These are phyloP conservation scores for Lactarius psammicola DNA, from an alignment of 768 basidiomycete genomes.

Conservation along the genomic window DNA sequence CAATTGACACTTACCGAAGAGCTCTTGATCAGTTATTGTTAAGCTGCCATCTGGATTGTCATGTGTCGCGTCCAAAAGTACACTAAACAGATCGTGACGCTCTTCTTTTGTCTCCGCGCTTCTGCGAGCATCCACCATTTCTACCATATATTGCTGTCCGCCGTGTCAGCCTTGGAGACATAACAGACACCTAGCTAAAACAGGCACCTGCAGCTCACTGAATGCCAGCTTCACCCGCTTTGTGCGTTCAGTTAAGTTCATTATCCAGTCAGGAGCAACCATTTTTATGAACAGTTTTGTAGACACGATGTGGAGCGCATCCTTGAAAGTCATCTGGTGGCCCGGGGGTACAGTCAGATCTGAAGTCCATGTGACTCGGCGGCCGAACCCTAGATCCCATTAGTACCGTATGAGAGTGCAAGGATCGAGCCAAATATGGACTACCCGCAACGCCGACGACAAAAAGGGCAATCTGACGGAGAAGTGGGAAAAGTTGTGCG, in stretches of 20 bases:
- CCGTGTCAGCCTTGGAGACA: background rate
- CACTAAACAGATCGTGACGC: slow-evolving; percentile 32
- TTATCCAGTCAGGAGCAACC: slow-evolving; percentile 41
- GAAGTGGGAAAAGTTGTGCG: background rate
- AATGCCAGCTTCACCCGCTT: slow-evolving; percentile 40
- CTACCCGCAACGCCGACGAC: slow-evolving; percentile 51
- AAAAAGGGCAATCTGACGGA: slow-evolving; percentile 49
- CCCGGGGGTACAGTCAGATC: slow-evolving; percentile 42
- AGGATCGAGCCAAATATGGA: background rate
- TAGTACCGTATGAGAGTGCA: background rate
- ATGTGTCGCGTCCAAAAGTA: slow-evolving; percentile 15
- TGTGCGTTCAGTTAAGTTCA: slow-evolving; percentile 39
- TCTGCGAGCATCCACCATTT: slow-evolving; percentile 31
- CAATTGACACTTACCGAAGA: slow-evolving; percentile 26
- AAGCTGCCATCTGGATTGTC: slow-evolving; percentile 19
- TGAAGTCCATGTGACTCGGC: slow-evolving; percentile 49
- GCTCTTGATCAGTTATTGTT: slow-evolving; percentile 29
- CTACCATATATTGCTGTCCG: slow-evolving; percentile 32
- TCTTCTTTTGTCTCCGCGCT: slow-evolving; percentile 27
- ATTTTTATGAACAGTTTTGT: slow-evolving; percentile 41
- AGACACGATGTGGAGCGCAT: slow-evolving; percentile 47
- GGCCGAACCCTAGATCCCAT: slow-evolving; percentile 44
- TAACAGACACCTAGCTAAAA: background rate
- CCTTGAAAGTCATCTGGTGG: slow-evolving; percentile 49
- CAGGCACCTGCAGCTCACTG: slow-evolving; percentile 43